Base-by-base conservation (phyloP, 495 filamentous ascomycete genomes). In the Arthonia radiata region DNA sequence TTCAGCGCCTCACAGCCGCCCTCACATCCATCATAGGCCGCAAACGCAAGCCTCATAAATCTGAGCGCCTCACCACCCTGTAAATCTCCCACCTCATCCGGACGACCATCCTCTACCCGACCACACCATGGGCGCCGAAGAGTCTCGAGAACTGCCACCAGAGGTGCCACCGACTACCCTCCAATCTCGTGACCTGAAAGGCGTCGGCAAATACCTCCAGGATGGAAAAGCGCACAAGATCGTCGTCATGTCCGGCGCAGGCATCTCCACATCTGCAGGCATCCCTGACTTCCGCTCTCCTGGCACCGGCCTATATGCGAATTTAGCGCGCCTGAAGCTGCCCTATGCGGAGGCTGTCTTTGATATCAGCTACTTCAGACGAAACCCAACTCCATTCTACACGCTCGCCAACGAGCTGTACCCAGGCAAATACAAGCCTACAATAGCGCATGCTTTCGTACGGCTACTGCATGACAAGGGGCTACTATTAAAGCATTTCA, bases 381-480 rank as follows among this genome's bases (percentile, higher is more conserved):
- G 62, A 16, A 78, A 92, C 42, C 86, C 86, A 1, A 51, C 60
- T 13, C 82, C 89, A 0, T 97, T 97, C 55, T 97, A 94, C 49
- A 64, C 71, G 1, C 57, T 97, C 14, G 82, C 83, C 13, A 67
- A 71, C 32, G 82, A 94, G 42, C 58, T 97, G 7, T 90, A 89
- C 43, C 89, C 86, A 0, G 89, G 81, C n/a, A 66, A 70, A 37
- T 91, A 73, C 54, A 58, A 66, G 29, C 89, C 89, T 2, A 94
- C 81, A 2, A 51, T 90, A 30, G 64, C 76, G 2, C 78, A 90
- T 44, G 59, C 57, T 3, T 90, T 92, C 40, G 65, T 93, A 32
- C 61, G 63, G 6, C 38, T 73, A 17, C 63, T 92, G 9, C 58
- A 77, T 17, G 53, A 73, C 24, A 86, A 82, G 49, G 64, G 66